Evolutionary conservation across 805 yeast species (phyloP).

Genomic region (Pichia nanzhaoensis): DNA sequence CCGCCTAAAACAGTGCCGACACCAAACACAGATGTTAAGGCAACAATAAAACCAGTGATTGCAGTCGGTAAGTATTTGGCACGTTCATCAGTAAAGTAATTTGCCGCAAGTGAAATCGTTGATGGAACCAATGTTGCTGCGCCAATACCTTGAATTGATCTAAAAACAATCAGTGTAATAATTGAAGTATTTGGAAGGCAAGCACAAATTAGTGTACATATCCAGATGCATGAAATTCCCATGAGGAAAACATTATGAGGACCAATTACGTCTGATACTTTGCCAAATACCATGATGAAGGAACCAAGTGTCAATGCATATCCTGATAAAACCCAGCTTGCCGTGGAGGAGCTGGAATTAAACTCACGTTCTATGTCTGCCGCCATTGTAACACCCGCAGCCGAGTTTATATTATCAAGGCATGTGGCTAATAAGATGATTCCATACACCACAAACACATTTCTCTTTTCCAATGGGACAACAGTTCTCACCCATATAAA

Average conservation of each 20-base stretch:
- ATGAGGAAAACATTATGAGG: conserved; percentile 27
- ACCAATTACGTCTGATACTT: conserved; percentile 37
- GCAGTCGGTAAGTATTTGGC: conserved; percentile 11
- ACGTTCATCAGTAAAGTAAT: conserved; percentile 19
- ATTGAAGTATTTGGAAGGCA: conserved; percentile 28
- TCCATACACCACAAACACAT: conserved; percentile 14
- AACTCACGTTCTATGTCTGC: conserved; percentile 31
- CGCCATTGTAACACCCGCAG: conserved; percentile 22
- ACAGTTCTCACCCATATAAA: neutral
- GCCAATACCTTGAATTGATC: conserved; percentile 42
- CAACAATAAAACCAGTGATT: conserved; percentile 15
- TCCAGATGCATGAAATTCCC: conserved; percentile 15
- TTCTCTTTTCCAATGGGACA: conserved; percentile 15
- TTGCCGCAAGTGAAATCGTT: conserved; percentile 19
- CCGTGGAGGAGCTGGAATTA: conserved; percentile 31
- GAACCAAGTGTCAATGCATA: conserved; percentile 41
- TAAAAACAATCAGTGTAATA: conserved; percentile 33
- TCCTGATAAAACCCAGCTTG: conserved; percentile 37
- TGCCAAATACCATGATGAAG: conserved; percentile 38
- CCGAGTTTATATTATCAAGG: conserved; percentile 24
- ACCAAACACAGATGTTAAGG: conserved; percentile 29
- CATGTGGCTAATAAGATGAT: conserved; percentile 12
- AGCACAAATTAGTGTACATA: conserved; percentile 32
- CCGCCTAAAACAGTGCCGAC: conserved; percentile 40
- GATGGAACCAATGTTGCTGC: conserved; percentile 37